Percentiles rank a stretch among this genome's conserved stretches.
phyloP scores from a whole-genome alignment of 2,329 filamentous ascomycete genomes.

The Apiospora koreana region DNA sequence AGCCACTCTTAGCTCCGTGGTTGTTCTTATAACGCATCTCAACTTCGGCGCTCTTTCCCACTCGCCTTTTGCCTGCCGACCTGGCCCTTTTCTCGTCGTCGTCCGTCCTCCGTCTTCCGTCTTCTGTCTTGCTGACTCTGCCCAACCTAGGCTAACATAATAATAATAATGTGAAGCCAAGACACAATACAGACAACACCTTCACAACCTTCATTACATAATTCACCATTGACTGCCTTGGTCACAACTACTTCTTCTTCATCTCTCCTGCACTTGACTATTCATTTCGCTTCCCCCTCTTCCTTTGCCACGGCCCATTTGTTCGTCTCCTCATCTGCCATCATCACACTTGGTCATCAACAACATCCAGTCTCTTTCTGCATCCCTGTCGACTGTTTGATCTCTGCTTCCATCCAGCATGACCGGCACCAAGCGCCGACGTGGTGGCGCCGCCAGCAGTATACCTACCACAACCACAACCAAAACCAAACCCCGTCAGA shows the following conservation, averaged over 20 bases:
- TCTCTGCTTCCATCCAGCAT: background rate
- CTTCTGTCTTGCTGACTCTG: background rate
- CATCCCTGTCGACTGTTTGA: background rate
- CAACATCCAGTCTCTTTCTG: background rate
- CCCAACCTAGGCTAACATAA: background rate
- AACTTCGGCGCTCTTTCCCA: background rate
- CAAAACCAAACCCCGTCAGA: background rate
- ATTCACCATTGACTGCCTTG: background rate
- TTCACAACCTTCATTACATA: background rate
- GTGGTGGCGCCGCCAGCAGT: background rate
- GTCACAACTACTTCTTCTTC: conserved; percentile 4
- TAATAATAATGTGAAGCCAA: background rate
- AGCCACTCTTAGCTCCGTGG: background rate
- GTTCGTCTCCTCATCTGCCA: background rate
- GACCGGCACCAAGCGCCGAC: conserved; percentile 1
- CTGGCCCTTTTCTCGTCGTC: background rate
- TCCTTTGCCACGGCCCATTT: background rate
- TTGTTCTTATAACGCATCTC: background rate
- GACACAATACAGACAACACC: background rate
- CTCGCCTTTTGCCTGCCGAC: background rate
- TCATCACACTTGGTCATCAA: background rate
- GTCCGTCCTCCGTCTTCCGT: too few species aligned
- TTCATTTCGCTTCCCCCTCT: background rate
- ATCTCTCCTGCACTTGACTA: background rate
- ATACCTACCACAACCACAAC: background rate